Evolutionary conservation across 441 rosid species (phyloP).

Genomic region (Iberis amara): DNA sequence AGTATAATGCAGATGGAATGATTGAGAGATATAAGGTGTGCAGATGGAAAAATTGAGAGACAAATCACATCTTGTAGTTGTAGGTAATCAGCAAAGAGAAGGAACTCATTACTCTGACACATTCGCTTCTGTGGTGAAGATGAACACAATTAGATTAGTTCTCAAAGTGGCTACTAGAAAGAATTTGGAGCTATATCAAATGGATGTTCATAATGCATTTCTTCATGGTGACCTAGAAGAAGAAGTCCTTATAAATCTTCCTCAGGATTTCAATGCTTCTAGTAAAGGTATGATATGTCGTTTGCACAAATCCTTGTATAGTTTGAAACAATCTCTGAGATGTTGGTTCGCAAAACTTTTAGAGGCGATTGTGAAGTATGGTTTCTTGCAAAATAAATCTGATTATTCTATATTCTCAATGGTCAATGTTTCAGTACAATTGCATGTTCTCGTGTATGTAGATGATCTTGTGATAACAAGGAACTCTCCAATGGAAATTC

Average conservation of each 20-base stretch:
- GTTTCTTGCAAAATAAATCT: too few relatives aligned
- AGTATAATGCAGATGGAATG: not conserved
- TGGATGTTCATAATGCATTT: not conserved
- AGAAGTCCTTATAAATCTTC: not conserved
- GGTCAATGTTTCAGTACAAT: not conserved
- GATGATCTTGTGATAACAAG: not conserved
- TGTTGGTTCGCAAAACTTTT: too few relatives aligned
- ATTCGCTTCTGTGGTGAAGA: not conserved
- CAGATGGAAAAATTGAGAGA: not conserved
- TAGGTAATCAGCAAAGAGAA: not conserved
- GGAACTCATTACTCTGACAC: not conserved
- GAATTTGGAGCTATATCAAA: not conserved
- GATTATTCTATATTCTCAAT: not conserved
- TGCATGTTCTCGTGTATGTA: not conserved
- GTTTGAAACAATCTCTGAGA: too few relatives aligned
- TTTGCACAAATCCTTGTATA: too few relatives aligned
- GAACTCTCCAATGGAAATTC: not conserved
- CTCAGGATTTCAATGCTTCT: not conserved
- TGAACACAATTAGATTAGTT: not conserved
- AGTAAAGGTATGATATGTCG: not conserved
- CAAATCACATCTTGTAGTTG: not conserved
- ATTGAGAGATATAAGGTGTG: not conserved
- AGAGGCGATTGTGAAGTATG: not conserved
- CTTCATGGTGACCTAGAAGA: not conserved
- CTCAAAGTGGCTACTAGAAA: not conserved